A percentile compares a stretch with the other conserved stretches of the same genome.
Evolutionary conservation across 176 grass and related monocot species (phyloP).

Genomic region (Paspalum notatum): DNA sequence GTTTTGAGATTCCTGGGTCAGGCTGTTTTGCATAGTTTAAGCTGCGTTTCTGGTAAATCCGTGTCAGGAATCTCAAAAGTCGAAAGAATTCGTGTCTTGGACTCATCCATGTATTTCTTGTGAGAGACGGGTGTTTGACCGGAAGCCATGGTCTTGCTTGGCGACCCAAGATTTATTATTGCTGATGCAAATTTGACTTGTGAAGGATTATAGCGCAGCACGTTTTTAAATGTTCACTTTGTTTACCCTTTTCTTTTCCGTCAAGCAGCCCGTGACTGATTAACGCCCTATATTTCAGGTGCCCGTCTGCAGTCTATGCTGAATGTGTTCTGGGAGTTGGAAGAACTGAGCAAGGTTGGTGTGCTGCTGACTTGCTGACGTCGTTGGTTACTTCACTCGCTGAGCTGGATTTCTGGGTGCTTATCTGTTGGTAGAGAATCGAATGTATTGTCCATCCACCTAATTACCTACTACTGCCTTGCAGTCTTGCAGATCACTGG

Average conservation of each 20-base stretch:
- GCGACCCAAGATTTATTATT: neutral
- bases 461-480: neutral
- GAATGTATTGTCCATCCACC: no score
- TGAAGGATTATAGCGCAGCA: neutral
- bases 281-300: neutral
- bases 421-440: no score
- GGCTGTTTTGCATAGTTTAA: neutral
- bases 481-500: neutral
- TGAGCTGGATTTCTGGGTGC: neutral
- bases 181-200: constrained; percentile 10
- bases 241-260: neutral
- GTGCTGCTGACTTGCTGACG: neutral
- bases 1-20: neutral
- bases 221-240: neutral
- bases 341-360: neutral
- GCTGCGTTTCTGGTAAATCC: neutral
- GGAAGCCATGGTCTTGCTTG: neutral
- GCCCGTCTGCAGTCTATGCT: neutral
- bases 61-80: neutral
- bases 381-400: neutral
- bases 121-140: constrained; percentile 27
- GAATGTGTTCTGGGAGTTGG: neutral
- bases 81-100: constrained; percentile 9
- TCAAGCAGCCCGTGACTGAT: neutral
- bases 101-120: neutral